phyloP scores from a whole-genome alignment of 2,329 filamentous ascomycete genomes.

The Cercospora berteroae region DNA sequence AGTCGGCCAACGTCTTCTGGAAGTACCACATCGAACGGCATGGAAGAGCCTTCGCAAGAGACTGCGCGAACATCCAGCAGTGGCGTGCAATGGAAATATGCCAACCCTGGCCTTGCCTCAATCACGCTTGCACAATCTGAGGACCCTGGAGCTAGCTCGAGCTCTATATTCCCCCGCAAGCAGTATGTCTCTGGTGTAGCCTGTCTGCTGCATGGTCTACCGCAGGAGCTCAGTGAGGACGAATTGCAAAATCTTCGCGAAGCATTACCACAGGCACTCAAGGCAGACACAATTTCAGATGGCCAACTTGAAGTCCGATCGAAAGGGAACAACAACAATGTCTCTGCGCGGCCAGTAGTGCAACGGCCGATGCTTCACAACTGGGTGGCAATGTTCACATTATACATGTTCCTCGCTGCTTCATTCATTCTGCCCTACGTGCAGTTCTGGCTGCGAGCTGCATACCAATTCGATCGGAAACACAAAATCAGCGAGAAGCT shows the following conservation, averaged over 20 bases:
- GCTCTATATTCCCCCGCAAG: slow-evolving; percentile 57
- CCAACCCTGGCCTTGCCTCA: slow-evolving; percentile 51
- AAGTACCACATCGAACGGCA: slow-evolving; percentile 16
- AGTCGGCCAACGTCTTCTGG: slow-evolving; percentile 27
- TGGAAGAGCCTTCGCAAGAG: slow-evolving; percentile 6
- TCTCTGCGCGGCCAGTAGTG: background rate
- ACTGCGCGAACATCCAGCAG: slow-evolving; percentile 15
- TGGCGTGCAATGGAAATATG: slow-evolving; percentile 54
- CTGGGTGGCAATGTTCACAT: slow-evolving; percentile 23
- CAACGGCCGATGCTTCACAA: slow-evolving; percentile 28
- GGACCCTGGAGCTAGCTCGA: slow-evolving; percentile 39
- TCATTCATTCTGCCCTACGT: slow-evolving; percentile 63
- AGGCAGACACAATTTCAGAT: slow-evolving; percentile 3
- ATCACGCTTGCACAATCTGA: slow-evolving; percentile 49
- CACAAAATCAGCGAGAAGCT: slow-evolving; percentile 63
- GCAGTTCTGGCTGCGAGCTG: slow-evolving; percentile 52
- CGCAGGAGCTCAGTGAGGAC: slow-evolving; percentile 54
- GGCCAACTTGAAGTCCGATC: slow-evolving; percentile 22
- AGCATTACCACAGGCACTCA: slow-evolving; percentile 46
- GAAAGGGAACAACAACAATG: background rate
- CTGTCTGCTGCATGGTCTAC: slow-evolving; percentile 64
- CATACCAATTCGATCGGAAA: slow-evolving; percentile 63
- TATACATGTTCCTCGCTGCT: slow-evolving; percentile 52
- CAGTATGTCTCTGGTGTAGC: slow-evolving; percentile 63
- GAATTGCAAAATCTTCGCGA: slow-evolving; percentile 55